Evolutionary conservation across 768 basidiomycete species (phyloP).

Genomic region (Termitomyces sp.): DNA sequence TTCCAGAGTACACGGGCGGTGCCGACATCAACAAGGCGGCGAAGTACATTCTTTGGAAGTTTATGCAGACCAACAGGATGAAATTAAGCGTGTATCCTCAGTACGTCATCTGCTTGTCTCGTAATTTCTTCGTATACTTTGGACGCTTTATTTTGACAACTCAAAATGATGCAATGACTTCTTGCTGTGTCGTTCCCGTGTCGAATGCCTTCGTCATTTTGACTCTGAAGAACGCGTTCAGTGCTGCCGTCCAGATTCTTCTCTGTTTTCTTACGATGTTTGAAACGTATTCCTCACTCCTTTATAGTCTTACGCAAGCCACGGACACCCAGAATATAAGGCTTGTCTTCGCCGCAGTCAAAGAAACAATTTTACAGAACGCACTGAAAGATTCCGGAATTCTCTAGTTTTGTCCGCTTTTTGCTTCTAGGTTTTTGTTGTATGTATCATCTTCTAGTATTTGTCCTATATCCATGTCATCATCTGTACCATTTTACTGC

Average conservation of each 20-base stretch:
- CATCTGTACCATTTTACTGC: not conserved
- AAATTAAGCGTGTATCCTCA: constrained; percentile 87
- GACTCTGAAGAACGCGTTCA: not conserved
- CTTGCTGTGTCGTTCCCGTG: no score
- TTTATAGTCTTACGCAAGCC: constrained; percentile 13
- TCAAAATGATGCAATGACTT: not conserved
- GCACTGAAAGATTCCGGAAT: constrained; percentile 12
- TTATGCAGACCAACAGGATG: constrained; percentile 87
- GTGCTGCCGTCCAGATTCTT: no score
- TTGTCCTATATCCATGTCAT: not conserved
- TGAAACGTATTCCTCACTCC: not conserved
- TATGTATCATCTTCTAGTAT: not conserved
- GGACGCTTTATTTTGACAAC: not conserved
- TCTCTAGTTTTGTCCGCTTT: not conserved
- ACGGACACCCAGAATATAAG: constrained; percentile 13
- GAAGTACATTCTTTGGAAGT: constrained; percentile 92
- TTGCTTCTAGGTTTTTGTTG: not conserved
- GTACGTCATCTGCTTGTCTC: constrained; percentile 34
- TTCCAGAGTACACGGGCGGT: constrained; percentile 87
- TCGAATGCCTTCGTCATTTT: not conserved
- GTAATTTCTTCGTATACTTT: not conserved
- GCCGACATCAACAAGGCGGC: constrained; percentile 91
- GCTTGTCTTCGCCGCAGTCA: constrained; percentile 12
- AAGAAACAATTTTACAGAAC: constrained; percentile 14
- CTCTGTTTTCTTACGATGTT: not conserved